Evolutionary conservation across 345 rosid species (phyloP).

Genomic region (Brassica cretica): DNA sequence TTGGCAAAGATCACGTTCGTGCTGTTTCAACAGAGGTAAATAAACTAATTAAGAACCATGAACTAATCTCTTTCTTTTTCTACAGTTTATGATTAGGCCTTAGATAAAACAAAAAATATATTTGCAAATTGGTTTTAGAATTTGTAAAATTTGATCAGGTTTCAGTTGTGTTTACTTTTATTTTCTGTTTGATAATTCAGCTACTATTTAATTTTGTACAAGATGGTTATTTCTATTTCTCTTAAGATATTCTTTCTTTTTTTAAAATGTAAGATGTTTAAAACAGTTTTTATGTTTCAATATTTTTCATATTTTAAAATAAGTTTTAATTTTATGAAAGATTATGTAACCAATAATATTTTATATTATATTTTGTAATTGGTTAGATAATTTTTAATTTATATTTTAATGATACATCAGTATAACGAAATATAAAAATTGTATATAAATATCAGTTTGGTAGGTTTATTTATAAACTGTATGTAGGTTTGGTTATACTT

Average conservation of each 20-base stretch:
- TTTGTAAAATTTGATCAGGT: not conserved
- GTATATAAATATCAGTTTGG: too few relatives aligned
- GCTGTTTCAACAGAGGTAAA: slow-evolving; percentile 67
- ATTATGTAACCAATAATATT: too few relatives aligned
- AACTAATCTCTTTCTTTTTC: not conserved
- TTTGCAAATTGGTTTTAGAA: not conserved
- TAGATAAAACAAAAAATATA: not conserved
- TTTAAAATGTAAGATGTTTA: too few relatives aligned
- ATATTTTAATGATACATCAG: too few relatives aligned
- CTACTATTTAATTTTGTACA: not conserved
- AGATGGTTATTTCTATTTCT: too few relatives aligned
- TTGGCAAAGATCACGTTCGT: slow-evolving; percentile 50
- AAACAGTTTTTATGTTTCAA: too few relatives aligned
- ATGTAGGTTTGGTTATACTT: not conserved
- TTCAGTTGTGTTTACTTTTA: not conserved
- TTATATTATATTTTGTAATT: too few relatives aligned
- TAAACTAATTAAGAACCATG: not conserved
- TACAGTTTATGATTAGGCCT: too few relatives aligned
- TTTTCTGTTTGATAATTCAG: not conserved
- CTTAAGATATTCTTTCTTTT: not conserved
- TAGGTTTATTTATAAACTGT: too few relatives aligned
- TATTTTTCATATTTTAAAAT: too few relatives aligned
- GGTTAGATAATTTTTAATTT: too few relatives aligned
- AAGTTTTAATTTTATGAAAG: too few relatives aligned
- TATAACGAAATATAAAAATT: not conserved